A percentile compares a stretch with the other conserved stretches of the same genome.
Evolutionary conservation across 73 alveolate genomes (phyloP).

Genomic region (Blepharisma japonicum): DNA sequence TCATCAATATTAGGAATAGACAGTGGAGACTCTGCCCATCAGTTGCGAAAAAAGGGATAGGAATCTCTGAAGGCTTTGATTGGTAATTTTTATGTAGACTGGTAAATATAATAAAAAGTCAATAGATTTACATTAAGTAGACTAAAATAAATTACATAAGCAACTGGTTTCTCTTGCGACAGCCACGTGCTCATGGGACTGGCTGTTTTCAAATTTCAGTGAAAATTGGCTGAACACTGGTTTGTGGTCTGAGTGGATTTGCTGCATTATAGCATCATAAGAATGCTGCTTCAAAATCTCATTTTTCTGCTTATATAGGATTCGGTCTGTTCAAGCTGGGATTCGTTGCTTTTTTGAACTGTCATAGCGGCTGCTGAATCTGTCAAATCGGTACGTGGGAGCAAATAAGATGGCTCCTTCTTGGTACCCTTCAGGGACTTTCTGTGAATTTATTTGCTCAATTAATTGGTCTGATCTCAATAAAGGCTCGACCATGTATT

Average conservation of each 20-base stretch:
- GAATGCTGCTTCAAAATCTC: constrained; percentile 33
- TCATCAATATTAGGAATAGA: constrained; percentile 34
- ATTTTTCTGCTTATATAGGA: constrained; percentile 55
- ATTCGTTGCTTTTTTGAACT: constrained; percentile 49
- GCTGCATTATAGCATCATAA: constrained; percentile 40
- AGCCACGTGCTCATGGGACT: too few species aligned
- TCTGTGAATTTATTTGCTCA: background rate
- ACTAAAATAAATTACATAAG: too few species aligned
- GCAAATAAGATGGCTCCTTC: constrained; percentile 83
- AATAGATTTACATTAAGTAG: too few species aligned
- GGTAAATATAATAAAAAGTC: too few species aligned
- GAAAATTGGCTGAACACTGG: constrained; percentile 50
- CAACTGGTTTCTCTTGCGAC: too few species aligned
- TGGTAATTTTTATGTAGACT: too few species aligned
- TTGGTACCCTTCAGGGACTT: constrained; percentile 44
- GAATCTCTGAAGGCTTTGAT: constrained; percentile 65
- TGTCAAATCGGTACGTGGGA: constrained; percentile 80
- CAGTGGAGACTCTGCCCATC: constrained; percentile 40
- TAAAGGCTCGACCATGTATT: constrained; percentile 38
- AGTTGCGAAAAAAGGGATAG: constrained; percentile 67
- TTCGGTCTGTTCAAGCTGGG: constrained; percentile 92
- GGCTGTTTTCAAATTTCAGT: background rate
- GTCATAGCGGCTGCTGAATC: constrained; percentile 51
- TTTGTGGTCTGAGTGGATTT: constrained; percentile 49
- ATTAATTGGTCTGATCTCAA: constrained; percentile 36